phyloP scores from a whole-genome alignment of 352 stramenopile species.

The Phytophthora vignae region DNA sequence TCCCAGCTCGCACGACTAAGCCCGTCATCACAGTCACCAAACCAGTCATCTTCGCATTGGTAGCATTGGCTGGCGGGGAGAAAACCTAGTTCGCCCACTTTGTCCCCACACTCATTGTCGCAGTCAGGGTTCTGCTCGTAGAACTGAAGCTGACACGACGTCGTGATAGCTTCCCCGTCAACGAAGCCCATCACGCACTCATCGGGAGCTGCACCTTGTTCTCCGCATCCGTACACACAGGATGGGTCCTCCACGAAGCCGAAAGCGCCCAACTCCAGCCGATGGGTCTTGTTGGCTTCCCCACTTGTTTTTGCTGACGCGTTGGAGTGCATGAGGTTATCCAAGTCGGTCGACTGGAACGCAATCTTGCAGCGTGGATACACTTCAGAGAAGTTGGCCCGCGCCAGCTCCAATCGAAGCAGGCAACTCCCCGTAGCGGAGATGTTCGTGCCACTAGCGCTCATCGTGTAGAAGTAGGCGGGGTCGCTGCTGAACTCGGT shows the following conservation, averaged over 20 bases:
- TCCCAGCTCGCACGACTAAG: background rate
- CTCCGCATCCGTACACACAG: background rate
- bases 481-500: background rate
- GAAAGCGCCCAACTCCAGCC: background rate
- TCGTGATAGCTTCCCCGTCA: background rate
- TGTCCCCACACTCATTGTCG: background rate
- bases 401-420: background rate
- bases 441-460: background rate
- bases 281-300: background rate
- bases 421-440: background rate
- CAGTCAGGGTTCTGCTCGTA: background rate
- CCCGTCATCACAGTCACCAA: background rate
- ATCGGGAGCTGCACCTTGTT: background rate
- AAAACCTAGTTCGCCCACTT: background rate
- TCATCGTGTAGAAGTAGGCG: background rate
- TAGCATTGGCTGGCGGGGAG: background rate
- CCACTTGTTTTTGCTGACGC: too few species aligned
- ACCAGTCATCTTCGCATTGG: background rate
- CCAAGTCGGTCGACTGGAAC: background rate
- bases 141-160: background rate
- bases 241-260: background rate
- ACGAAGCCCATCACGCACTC: background rate
- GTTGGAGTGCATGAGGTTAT: background rate
- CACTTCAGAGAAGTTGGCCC: slow-evolving; percentile 1
- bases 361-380: slow-evolving; percentile 4